Percentiles rank a stretch among this genome's conserved stretches.
These are phyloP conservation scores for Articulospora tetracladia DNA, from an alignment of 495 filamentous ascomycete species.

Conservation along the genomic window DNA sequence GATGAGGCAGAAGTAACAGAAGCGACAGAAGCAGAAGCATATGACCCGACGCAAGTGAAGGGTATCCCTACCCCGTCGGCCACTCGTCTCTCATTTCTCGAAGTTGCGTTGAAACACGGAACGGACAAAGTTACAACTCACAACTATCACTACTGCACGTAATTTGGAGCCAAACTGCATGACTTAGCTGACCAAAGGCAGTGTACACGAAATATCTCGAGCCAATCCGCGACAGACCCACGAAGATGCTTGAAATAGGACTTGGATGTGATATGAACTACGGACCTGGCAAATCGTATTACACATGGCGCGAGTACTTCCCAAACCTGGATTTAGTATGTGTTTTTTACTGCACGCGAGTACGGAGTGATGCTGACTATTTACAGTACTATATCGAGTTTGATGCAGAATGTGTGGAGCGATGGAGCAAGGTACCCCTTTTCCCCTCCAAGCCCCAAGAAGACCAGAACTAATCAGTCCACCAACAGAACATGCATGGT, in stretches of 20 bases:
- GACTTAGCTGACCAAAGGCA: background rate
- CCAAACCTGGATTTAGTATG: conserved; percentile 8
- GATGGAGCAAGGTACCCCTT: conserved; percentile 6
- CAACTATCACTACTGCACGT: conserved; percentile 10
- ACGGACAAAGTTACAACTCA: conserved; percentile 13
- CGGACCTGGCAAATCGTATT: conserved; percentile 14
- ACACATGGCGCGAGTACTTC: conserved; percentile 16
- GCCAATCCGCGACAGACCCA: conserved; percentile 10
- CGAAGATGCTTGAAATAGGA: conserved; percentile 19
- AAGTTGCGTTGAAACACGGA: conserved; percentile 9
- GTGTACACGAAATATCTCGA: conserved; percentile 13
- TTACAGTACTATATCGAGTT: conserved; percentile 16
- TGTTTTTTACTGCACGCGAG: too few relatives aligned
- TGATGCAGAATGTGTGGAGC: conserved; percentile 8
- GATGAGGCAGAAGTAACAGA: too few relatives aligned
- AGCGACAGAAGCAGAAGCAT: too few relatives aligned
- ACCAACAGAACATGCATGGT: background rate
- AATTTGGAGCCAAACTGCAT: background rate
- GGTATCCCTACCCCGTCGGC: too few relatives aligned
- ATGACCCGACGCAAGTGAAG: too few relatives aligned
- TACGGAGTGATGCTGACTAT: too few relatives aligned
- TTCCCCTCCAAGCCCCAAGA: background rate
- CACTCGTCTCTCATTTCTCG: conserved; percentile 1
- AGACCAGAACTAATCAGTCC: background rate
- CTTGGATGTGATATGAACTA: conserved; percentile 17